phyloP scores from a whole-genome alignment of 2,329 filamentous ascomycete species.

The Sphaceloma murrayae region DNA sequence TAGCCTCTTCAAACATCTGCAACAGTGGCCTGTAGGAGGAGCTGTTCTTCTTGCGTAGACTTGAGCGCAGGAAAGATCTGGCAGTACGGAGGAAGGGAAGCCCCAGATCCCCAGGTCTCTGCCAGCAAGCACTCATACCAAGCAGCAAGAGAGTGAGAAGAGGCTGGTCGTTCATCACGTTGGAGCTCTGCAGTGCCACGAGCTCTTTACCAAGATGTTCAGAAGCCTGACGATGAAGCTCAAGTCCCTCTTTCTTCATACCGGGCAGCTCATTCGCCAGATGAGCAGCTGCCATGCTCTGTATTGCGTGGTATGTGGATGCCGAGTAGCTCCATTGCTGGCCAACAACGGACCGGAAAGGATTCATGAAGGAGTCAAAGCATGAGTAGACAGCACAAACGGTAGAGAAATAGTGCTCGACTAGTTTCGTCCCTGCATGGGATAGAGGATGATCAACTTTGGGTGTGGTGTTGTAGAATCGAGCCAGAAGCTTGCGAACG shows the following conservation, averaged over 20 bases:
- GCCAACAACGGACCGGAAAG: constrained; percentile 50
- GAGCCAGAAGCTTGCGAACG: constrained; percentile 20
- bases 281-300: constrained; percentile 45
- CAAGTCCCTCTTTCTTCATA: constrained; percentile 21
- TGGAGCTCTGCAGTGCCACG: constrained; percentile 20
- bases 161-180: constrained; percentile 20
- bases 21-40: constrained; percentile 28
- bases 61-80: constrained; percentile 35
- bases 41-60: constrained; percentile 31
- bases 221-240: constrained; percentile 27
- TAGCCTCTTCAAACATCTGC: constrained; percentile 48
- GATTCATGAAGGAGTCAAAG: constrained; percentile 53
- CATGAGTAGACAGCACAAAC: constrained; percentile 54
- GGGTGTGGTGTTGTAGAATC: constrained; percentile 24
- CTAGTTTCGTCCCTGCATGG: constrained; percentile 46
- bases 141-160: constrained; percentile 50
- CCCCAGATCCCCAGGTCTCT: constrained; percentile 47
- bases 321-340: constrained; percentile 49
- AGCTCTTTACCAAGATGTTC: constrained; percentile 42
- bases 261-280: constrained; percentile 22
- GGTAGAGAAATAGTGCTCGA: constrained; percentile 56
- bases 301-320: constrained; percentile 51
- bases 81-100: constrained; percentile 44
- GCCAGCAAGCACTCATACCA: constrained; percentile 52
- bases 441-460: constrained; percentile 31